These are phyloP conservation scores for Epicoccum nigrum DNA, from an alignment of 2,329 filamentous ascomycete species.

Conservation along the genomic window DNA sequence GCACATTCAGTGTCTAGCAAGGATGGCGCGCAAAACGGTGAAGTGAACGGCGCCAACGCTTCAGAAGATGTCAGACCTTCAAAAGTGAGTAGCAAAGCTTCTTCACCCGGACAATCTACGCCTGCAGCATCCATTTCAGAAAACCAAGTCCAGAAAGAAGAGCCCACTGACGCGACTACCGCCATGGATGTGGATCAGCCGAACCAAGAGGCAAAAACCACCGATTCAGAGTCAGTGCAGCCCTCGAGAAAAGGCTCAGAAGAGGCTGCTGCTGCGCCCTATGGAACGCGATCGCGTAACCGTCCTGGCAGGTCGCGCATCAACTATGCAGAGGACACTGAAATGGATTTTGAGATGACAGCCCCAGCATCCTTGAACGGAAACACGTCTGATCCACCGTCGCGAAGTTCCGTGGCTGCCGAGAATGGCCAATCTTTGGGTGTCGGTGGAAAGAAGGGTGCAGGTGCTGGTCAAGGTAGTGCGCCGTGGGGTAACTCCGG, in stretches of 20 bases:
- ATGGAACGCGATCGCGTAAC: slow-evolving; percentile 94
- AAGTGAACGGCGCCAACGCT: slow-evolving; percentile 25
- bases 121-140: slow-evolving; percentile 37
- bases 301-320: slow-evolving; percentile 78
- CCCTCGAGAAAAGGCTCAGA: slow-evolving; percentile 42
- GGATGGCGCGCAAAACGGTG: slow-evolving; percentile 36
- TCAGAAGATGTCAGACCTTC: slow-evolving; percentile 37
- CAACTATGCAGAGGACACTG: slow-evolving; percentile 96
- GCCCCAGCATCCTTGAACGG: slow-evolving; percentile 63
- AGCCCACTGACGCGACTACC: slow-evolving; percentile 35
- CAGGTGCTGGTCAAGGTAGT: slow-evolving; percentile 49
- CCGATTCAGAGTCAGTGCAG: slow-evolving; percentile 38
- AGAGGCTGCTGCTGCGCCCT: slow-evolving; percentile 63
- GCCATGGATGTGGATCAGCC: slow-evolving; percentile 36
- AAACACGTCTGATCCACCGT: slow-evolving; percentile 53
- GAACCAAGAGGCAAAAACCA: slow-evolving; percentile 37
- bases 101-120: slow-evolving; percentile 45
- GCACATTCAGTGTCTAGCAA: slow-evolving; percentile 38
- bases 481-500: slow-evolving; percentile 46
- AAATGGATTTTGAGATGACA: slow-evolving; percentile 80
- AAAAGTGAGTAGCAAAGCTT: slow-evolving; percentile 42
- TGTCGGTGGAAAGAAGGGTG: slow-evolving; percentile 48
- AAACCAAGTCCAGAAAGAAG: slow-evolving; percentile 30
- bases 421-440: slow-evolving; percentile 41
- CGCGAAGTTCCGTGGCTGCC: slow-evolving; percentile 43